Evolutionary conservation across 352 stramenopile genomes (phyloP), one percentile per base, ranked within the genome.

Genomic region (Phytophthora sansomeana): DNA sequence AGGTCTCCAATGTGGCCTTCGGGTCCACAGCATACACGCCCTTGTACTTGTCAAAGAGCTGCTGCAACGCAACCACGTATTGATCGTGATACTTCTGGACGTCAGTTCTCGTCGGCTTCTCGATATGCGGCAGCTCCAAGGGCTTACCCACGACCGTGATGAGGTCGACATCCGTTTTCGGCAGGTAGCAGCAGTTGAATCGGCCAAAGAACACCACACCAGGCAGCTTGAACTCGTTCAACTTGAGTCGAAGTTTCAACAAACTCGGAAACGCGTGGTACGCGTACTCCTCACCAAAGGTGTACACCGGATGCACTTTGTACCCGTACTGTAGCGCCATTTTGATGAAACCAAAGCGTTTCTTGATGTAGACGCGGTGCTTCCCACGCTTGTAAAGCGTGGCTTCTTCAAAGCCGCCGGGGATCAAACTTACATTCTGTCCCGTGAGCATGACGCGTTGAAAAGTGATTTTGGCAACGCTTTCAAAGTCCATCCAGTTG

Each of bases 401-500:
- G 7, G 92, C 93, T 70, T 98, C 95, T 66, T 98, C 92, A 59
- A 98, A 98, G n/a, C 95, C 95, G 10, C 95, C 95, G 1, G 95
- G 93, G 24, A 96, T 77, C 30, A 98, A 67, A 16, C 72, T 75
- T 48, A 94, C 52, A 74, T 91, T 95, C 39, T 80, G 60, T 2
- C 73, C 71, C 1, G 73, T 56, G 5, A 44, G 50, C 79, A 89
- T 86, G 35, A 90, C 51, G 8, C 33, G 14, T 5, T 71, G 46
- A 50, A 92, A 87, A 4, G 63, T 85, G 0, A 30, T 2, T 58
- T 81, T 89, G 42, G 28, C 74, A 8, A 88, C 80, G 28, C 71
- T 65, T 24, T 66, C 64, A 28, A 83, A 85, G 41, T 82, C 69
- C 49, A 80, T 78, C 84, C 84, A 92, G 26, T 67, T 59, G 21